A percentile compares a stretch with the other conserved stretches of the same genome.
These are phyloP conservation scores for Pholiota adiposa DNA, from an alignment of 1,284 basidiomycete species.

Conservation along the genomic window DNA sequence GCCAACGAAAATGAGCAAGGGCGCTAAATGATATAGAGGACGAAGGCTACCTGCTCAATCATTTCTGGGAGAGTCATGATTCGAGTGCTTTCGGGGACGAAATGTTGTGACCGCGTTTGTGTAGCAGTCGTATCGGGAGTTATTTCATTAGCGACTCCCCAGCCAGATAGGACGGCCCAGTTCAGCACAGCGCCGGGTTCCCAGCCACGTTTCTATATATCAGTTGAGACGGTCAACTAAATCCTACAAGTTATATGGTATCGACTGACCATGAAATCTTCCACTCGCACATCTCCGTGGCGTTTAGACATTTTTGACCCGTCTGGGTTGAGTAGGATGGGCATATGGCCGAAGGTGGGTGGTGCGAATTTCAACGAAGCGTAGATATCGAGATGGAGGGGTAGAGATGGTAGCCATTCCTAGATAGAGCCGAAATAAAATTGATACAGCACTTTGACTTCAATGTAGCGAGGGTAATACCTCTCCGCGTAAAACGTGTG, in stretches of 20 bases:
- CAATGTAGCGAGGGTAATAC: neutral
- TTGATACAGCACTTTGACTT: neutral
- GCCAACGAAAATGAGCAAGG: neutral
- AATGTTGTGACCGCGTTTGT: slow-evolving; percentile 18
- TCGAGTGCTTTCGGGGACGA: slow-evolving; percentile 66
- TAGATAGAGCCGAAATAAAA: slow-evolving; percentile 37
- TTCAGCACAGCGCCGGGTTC: slow-evolving; percentile 92
- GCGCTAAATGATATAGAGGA: neutral
- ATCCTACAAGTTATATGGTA: slow-evolving; percentile 21
- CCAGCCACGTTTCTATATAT: slow-evolving; percentile 71
- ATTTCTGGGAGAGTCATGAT: slow-evolving; percentile 71
- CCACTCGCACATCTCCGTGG: slow-evolving; percentile 86
- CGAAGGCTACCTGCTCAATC: slow-evolving; percentile 49
- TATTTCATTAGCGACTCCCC: slow-evolving; percentile 66
- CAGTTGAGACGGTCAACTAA: neutral
- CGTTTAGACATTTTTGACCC: slow-evolving; percentile 96
- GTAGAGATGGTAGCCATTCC: slow-evolving; percentile 98
- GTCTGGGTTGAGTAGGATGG: slow-evolving; percentile 88
- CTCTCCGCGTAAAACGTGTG: slow-evolving; percentile 80
- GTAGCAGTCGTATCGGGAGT: slow-evolving; percentile 19
- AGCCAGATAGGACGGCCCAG: slow-evolving; percentile 93
- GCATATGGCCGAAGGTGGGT: slow-evolving; percentile 91
- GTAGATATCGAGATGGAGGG: slow-evolving; percentile 78
- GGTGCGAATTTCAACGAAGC: slow-evolving; percentile 72
- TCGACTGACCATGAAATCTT: slow-evolving; percentile 78